Evolutionary conservation across 345 rosid genomes (phyloP).

Genomic region (Cardamine resedifolia): DNA sequence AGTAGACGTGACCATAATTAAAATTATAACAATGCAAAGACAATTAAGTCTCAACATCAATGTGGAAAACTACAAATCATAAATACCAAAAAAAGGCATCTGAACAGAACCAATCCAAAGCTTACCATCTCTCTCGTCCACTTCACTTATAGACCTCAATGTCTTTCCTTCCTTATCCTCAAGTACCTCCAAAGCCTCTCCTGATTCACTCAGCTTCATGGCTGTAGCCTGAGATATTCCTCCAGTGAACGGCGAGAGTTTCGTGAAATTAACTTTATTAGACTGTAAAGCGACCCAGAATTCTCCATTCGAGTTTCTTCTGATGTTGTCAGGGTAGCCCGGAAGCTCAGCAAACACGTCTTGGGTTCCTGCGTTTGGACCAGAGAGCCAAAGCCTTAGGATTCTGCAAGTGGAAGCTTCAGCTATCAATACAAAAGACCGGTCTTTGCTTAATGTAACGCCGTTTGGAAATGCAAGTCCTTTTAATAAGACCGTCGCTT

Average conservation of each 20-base stretch:
- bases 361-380: constrained; percentile 41
- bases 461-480: constrained; percentile 76
- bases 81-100: constrained; percentile 60
- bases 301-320: constrained; percentile 58
- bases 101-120: constrained; percentile 72
- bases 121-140: constrained; percentile 63
- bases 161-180: constrained; percentile 57
- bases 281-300: constrained; percentile 81
- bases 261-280: constrained; percentile 48
- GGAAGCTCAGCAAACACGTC: constrained; percentile 56
- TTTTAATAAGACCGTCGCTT: constrained; percentile 47
- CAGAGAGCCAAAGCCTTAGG: constrained; percentile 52
- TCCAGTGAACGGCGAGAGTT: constrained; percentile 48
- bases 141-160: constrained; percentile 65
- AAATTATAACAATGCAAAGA: not conserved
- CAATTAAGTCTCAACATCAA: not conserved
- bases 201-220: constrained; percentile 53
- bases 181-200: constrained; percentile 49
- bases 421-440: constrained; percentile 51
- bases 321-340: constrained; percentile 66
- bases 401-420: constrained; percentile 49
- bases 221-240: constrained; percentile 64
- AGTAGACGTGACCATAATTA: not conserved
- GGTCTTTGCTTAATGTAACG: constrained; percentile 64
- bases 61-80: constrained; percentile 38